Conservation (phyloP, 1,139 yeast genomes). For the Debaryomycetaceae sp. region DNA sequence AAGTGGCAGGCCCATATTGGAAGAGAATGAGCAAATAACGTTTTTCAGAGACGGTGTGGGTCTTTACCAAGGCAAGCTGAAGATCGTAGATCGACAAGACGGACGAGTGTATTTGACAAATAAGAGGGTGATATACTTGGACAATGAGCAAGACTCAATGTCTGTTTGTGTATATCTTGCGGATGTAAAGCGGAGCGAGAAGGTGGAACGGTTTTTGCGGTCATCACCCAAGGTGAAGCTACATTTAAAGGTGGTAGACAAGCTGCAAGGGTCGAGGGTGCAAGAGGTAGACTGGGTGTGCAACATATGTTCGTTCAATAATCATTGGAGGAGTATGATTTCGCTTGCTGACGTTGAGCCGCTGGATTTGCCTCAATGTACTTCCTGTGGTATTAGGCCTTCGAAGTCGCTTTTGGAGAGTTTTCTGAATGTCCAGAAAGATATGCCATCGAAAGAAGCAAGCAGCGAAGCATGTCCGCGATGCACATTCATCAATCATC, state of each 20-base stretch:
- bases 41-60: constrained; percentile 59
- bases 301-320: constrained; percentile 75
- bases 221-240: constrained; percentile 74
- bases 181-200: constrained; percentile 42
- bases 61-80: constrained; percentile 66
- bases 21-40: constrained; percentile 37
- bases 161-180: constrained; percentile 52
- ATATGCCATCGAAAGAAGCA: constrained; percentile 23
- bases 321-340: constrained; percentile 29
- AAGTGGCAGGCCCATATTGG: constrained; percentile 47
- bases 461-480: constrained; percentile 54
- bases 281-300: constrained; percentile 65
- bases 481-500: constrained; percentile 87
- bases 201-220: constrained; percentile 63
- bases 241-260: constrained; percentile 13
- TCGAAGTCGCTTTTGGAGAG: constrained; percentile 10
- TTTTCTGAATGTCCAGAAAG: constrained; percentile 12
- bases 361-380: constrained; percentile 52
- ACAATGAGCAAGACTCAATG: constrained; percentile 39
- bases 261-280: not conserved
- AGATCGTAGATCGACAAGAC: constrained; percentile 59
- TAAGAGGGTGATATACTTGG: constrained; percentile 69
- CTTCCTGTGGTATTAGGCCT: constrained; percentile 69
- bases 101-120: constrained; percentile 81
- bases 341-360: constrained; percentile 30